Evolutionary conservation across 257 asterid genomes (phyloP), one percentile per base, ranked within the genome.

Genomic region (Nicotiana sylvestris): DNA sequence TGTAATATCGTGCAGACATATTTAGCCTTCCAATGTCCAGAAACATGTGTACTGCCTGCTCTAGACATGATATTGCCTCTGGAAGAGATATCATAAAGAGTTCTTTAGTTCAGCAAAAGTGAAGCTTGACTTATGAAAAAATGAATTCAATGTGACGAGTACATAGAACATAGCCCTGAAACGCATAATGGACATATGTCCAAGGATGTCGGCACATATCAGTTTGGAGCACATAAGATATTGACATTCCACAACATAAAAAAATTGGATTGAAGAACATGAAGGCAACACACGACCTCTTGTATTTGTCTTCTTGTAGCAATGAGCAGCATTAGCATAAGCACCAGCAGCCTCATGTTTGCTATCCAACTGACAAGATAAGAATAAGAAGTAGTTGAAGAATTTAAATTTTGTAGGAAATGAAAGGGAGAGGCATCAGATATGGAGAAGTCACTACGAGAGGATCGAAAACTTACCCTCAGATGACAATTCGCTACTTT

Each of bases 1-100:
- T 94, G 91, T 90, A 94, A 85, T 94, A 94, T 91, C 98, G 92
- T 76, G 98, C 99, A 51, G 95, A 85, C 99, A 96, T 96, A 85
- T 87, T 91, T 82, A 94, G 96, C 92, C 97, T 88, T 85, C 98
- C 98, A 82, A 91, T 94, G 17, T 94, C 99, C 92, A 93, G 87
- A 87, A 94, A 96, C 76, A 93, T 6, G 86, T 94, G 90, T 68
- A 93, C 94, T 39, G 98, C 80, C 86, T 91, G 95, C 88, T 94
- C 96, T 66, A 96, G 91, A 88, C 97, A 94, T 57, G 93, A 81
- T 90, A 94, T 88, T 32, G 98, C 89, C 90, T 94, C 98, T 96
- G 96, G 83, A 87, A 85, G 64, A 76, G 87, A 81, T 82, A 74
- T 13, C 39, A 13, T 27, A 74, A 27, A 74, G 12, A 74, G 62